These are phyloP conservation scores for Trichoderma erinaceum DNA, from an alignment of 495 filamentous ascomycete genomes.

Conservation along the genomic window DNA sequence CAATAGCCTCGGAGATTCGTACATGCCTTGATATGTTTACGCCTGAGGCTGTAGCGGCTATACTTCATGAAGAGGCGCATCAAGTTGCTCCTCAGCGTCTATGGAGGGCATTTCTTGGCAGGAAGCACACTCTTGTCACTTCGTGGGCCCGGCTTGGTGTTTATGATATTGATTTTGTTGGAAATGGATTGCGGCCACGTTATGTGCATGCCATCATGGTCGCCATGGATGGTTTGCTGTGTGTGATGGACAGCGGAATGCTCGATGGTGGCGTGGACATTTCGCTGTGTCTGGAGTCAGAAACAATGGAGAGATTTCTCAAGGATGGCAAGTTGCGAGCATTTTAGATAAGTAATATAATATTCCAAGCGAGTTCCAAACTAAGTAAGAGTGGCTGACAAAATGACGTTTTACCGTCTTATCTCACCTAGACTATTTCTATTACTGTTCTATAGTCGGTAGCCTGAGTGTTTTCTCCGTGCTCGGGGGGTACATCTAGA, in stretches of 20 bases:
- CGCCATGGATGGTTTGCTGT: background rate
- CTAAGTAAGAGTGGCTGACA: too few relatives aligned
- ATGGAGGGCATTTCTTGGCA: background rate
- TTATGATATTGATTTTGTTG: background rate
- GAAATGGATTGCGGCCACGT: background rate
- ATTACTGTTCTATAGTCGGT: too few relatives aligned
- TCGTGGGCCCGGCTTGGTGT: background rate
- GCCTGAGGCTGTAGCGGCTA: background rate
- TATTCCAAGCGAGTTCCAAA: background rate
- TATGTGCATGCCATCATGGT: background rate
- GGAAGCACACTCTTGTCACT: background rate
- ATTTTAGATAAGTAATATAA: background rate
- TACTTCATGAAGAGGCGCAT: background rate
- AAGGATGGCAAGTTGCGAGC: background rate
- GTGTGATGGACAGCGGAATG: background rate
- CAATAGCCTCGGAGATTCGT: background rate
- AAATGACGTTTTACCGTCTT: too few relatives aligned
- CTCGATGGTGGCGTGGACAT: background rate
- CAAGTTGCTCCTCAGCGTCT: background rate
- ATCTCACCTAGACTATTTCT: too few relatives aligned
- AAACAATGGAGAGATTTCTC: background rate
- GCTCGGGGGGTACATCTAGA: too few relatives aligned
- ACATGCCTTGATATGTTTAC: background rate
- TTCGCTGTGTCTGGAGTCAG: background rate
- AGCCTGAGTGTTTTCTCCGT: too few relatives aligned